Base-by-base conservation (phyloP, 2,329 filamentous ascomycete genomes). In the Paecilomyces sp. region DNA sequence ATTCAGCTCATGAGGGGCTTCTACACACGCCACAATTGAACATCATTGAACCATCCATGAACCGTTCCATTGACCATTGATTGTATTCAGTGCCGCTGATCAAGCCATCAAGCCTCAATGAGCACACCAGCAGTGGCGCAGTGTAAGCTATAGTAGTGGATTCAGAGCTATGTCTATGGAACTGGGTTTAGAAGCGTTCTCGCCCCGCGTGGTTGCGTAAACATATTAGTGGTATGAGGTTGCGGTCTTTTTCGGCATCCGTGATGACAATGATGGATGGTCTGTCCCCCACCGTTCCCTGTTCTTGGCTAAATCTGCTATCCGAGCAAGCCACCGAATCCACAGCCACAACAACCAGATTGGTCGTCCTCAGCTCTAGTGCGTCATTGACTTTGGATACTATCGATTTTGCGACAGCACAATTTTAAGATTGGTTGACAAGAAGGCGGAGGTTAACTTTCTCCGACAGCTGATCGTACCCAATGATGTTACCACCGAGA, bases 1-100 rank as follows among this genome's bases (percentile, higher is more conserved):
- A 47, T 25, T 25, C 33, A 52, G 25, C 56, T 55, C 57, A 18
- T 54, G 53, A 55, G 53, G 53, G 52, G 57, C 34, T 56, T 36
- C 13, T 57, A 52, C 31, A 52, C 31, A 58, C 24, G 22, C 28
- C 24, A 30, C 22, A 30, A 25, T 22, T 55, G 28, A 31, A 34
- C 24, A n/a, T 11, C 15, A 25, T 22, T 55, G 28, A 31, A 55
- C 33, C 54, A 22, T 22, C 54, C 15, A 22, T 24, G 54, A 33
- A 54, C 41, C 41, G 41, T 18, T 30, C 18, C 18, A 53, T 22
- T 18, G 51, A 28, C 41, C 41, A 47, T 47, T 47, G 41, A 47
- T 18, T 47, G 41, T 47, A 47, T 47, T n/a, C 41, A 47, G 41
- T 15, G 41, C 15, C n/a, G 15, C 41, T 9, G 41, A 18, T 47